Conservation (phyloP, 2,329 filamentous ascomycete species). For the Colletotrichum sansevieriae region DNA sequence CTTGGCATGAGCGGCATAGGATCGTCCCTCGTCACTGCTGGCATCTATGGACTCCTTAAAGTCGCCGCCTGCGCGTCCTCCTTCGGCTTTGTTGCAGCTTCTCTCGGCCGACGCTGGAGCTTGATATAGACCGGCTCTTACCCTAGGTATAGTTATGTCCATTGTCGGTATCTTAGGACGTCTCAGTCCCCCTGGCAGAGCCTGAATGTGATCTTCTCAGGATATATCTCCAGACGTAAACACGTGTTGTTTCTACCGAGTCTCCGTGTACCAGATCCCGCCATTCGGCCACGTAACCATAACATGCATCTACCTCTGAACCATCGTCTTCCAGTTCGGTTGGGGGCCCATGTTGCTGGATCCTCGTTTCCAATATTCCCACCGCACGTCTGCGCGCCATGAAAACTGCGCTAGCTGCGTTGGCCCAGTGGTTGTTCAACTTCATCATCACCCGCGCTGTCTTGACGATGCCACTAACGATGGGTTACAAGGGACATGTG, state of each 20-base stretch:
- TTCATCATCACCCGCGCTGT: conserved; percentile 78
- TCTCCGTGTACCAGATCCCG: conserved; percentile 58
- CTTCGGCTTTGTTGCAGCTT: conserved; percentile 76
- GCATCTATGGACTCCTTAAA: conserved; percentile 81
- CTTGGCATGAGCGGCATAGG: conserved; percentile 70
- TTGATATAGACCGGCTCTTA: conserved; percentile 74
- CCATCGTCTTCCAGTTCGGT: conserved; percentile 75
- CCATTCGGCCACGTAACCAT: conserved; percentile 78
- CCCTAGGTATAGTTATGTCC: conserved; percentile 63
- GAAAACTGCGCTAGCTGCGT: conserved; percentile 77
- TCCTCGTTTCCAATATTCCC: too few species aligned
- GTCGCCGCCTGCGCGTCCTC: conserved; percentile 73
- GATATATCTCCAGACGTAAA: too few species aligned
- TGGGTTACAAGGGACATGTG: conserved; percentile 58
- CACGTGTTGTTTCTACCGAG: conserved; percentile 68
- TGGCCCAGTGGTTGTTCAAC: conserved; percentile 81
- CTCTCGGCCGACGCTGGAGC: conserved; percentile 72
- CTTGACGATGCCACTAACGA: conserved; percentile 74
- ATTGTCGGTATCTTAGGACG: too few species aligned
- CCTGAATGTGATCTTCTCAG: too few species aligned
- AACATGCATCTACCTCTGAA: conserved; percentile 80
- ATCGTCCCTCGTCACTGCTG: conserved; percentile 77
- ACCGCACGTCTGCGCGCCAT: conserved; percentile 74
- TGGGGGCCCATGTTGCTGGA: conserved; percentile 65
- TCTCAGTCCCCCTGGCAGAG: too few species aligned